A percentile compares a stretch with the other conserved stretches of the same genome.
phyloP scores from a whole-genome alignment of 805 yeast species.

The Monosporozyma aquatica region DNA sequence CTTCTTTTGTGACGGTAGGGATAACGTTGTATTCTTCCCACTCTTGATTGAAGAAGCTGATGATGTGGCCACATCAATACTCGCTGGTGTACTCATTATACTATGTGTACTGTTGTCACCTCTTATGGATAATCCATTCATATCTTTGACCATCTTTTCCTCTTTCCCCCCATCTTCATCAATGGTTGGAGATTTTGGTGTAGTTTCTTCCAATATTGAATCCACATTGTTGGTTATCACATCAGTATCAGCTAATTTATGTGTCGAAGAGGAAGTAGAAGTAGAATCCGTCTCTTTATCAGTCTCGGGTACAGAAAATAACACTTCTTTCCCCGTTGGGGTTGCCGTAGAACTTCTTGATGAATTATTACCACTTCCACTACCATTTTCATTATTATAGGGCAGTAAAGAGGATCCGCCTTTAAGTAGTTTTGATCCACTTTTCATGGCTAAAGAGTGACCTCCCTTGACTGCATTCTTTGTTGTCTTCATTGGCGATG shows the following conservation, averaged over 20 bases:
- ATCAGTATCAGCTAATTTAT: background rate
- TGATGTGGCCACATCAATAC: slow-evolving; percentile 2
- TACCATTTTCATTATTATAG: no score
- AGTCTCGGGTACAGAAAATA: background rate
- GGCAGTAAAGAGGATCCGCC: background rate
- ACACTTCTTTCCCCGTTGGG: background rate
- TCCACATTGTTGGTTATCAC: slow-evolving; percentile 2
- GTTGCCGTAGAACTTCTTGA: background rate
- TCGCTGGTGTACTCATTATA: slow-evolving; percentile 3
- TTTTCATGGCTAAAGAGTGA: background rate
- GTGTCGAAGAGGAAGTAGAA: background rate
- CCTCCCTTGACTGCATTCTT: background rate
- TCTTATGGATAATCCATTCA: slow-evolving; percentile 1
- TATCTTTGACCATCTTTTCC: background rate
- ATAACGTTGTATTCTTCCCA: no score
- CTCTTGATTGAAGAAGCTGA: slow-evolving; percentile 16
- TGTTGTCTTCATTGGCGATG: slow-evolving; percentile 1
- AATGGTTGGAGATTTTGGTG: slow-evolving; percentile 2
- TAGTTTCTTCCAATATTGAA: slow-evolving; percentile 8
- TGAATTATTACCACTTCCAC: background rate
- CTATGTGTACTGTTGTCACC: slow-evolving; percentile 1
- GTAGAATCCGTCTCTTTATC: background rate
- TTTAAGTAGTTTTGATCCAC: background rate
- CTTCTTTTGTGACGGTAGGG: slow-evolving; percentile 8
- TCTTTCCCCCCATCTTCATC: background rate